Base-by-base conservation (phyloP, 2,329 filamentous ascomycete species). In the Thielaviopsis euricoi region DNA sequence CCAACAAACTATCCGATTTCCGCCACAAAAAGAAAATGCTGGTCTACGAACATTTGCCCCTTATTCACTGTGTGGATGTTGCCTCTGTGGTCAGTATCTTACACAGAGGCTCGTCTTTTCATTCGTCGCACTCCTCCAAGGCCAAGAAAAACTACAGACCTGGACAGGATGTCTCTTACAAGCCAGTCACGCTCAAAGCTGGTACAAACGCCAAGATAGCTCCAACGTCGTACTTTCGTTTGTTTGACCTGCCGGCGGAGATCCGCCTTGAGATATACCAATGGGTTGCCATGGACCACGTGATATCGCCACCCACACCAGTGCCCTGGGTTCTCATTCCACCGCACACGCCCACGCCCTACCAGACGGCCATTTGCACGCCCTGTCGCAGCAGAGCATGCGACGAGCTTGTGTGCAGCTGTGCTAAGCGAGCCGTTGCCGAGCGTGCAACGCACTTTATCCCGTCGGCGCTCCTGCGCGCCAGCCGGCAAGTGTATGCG, bases 241-340 rank as follows among this genome's bases (percentile, higher is more conserved):
- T 74, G 56, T 64, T 74, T 52, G 63, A 66, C 29, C 64, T 76
- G 5, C 73, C 74, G 0, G 62, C 69, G 15, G 75, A 78, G 62
- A 67, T 77, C 53, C 70, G 75, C 15, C 68, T 74, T 13, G 68
- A 73, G 57, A 73, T 78, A 37, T 78, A 77, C 63, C 61, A 64
- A 56, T 72, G 71, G 67, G 62, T 76, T 13, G 67, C 73, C 50
- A 63, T 67, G 5, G 66, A 67, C 64, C 68, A 68, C 40, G 73
- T 71, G 1, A 63, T 73, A 46, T 64, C 66, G n/a, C 68, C 71
- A 52, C 64, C 66, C 15, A 67, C 71, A 58, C 68, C 71, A n/a
- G 68, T 68, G 10, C 69, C 71, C 1, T 71, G 69, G 65, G 72
- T 72, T 62, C 71, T 71, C 2, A 66, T 66, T 2, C 69, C 68